Evolutionary conservation across 352 stramenopile species (phyloP), one percentile per base, ranked within the genome.

Genomic region (Achlya hypogyna): DNA sequence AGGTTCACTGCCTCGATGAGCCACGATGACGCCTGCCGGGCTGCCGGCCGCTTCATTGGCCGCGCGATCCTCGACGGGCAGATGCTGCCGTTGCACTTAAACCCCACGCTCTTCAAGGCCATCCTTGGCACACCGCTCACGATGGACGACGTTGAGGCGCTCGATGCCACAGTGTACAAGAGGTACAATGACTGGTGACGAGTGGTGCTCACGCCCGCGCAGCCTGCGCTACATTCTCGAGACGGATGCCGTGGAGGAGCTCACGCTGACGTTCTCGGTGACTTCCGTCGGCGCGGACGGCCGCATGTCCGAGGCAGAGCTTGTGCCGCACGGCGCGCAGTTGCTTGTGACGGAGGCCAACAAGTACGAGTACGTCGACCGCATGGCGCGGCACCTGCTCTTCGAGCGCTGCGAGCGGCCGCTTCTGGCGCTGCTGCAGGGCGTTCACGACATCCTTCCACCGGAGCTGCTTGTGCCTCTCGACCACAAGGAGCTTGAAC

Each of bases 391-490:
- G 60, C 98, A 99, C 74, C 82, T 96, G 56, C 83, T 99, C 66
- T 81, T 98, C 35, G 95, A 94, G 63, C 85, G 93, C 40, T 95
- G 98, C 52, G 77, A 78, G 5, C 72, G 87, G 34, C 93, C 98
- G 71, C 71, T 99, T 4, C 89, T 92, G 59, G 96, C 77, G 20
- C 54, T 93, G 12, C 87, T 81, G 9, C 69, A 85, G 20, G 84
- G 97, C 2, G 92, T 99, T 64, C 98, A 98, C 73, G 96, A 99
- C 71, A 89, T 99, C 10, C 87, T 99, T 40, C 96, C 96, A 2
- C 93, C 98, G 66, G 86, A 97, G 62, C 84, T 98, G 10, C 77
- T 99, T 28, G 94, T 96, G 47, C 86, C 98, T 0, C 99, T 99
- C 75, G 96, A 99, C 78, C 98, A 98, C 74, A 96, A 99, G 74